Percentiles rank a stretch among this genome's conserved stretches.
phyloP scores from a whole-genome alignment of 306 rosid species.

The Sphenostylis stenocarpa region DNA sequence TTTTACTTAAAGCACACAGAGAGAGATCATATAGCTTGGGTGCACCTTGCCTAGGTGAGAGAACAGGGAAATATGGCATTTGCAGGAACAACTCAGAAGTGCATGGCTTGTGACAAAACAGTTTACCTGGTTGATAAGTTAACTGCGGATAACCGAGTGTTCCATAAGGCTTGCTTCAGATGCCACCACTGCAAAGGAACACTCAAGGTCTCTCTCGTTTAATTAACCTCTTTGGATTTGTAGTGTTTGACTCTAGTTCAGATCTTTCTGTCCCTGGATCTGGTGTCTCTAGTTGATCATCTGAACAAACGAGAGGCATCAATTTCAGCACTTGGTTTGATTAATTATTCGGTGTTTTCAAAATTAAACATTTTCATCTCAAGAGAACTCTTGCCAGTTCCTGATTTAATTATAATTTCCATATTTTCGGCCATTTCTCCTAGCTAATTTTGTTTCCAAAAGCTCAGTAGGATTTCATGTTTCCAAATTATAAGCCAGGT shows the following conservation, averaged over 20 bases:
- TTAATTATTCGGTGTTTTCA: not conserved
- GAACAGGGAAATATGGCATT: conserved; percentile 57
- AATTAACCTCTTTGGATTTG: not conserved
- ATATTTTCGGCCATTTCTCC: not conserved
- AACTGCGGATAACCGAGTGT: conserved; percentile 83
- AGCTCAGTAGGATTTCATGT: conserved; percentile 1
- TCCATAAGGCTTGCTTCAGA: conserved; percentile 87
- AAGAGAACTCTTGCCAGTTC: not conserved
- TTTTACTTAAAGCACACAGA: not conserved
- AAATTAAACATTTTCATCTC: not conserved
- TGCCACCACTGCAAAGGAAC: conserved; percentile 97
- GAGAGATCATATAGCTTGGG: not conserved
- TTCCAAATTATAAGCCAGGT: not conserved
- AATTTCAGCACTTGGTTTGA: not conserved
- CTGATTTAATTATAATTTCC: not conserved
- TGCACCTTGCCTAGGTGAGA: conserved; percentile 2
- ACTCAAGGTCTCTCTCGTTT: conserved; percentile 64
- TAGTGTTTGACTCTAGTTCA: conserved; percentile 10
- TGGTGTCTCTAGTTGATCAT: conserved; percentile 14
- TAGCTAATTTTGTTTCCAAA: not conserved
- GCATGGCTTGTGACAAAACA: conserved; percentile 93
- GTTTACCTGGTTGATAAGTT: conserved; percentile 86
- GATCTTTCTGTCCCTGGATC: conserved; percentile 26
- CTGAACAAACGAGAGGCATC: not conserved
- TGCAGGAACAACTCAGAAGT: conserved; percentile 94